Base-by-base conservation (phyloP, 2,329 filamentous ascomycete genomes). In the Stagonosporopsis tanaceti region DNA sequence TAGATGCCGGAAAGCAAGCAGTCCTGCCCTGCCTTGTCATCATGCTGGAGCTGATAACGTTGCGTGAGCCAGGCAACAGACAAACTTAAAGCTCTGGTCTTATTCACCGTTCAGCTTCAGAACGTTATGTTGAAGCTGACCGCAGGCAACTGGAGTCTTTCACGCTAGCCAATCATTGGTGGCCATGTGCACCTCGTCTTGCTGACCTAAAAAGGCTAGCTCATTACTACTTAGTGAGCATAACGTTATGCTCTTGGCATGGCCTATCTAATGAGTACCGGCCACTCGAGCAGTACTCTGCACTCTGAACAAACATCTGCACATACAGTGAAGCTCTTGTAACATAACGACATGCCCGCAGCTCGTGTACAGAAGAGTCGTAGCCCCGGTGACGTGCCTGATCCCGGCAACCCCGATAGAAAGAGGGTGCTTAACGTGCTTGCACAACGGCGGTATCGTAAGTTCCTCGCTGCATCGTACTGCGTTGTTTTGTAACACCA, bases 401-500 rank as follows among this genome's bases (percentile, higher is more conserved):
- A 59, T 6, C 41, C 44, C 14, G 70, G 71, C 4, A 59, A 72
- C 56, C 71, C 71, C 4, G 71, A 74, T 41, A 60, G 71, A 32
- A 72, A 72, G 57, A 60, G 71, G 39, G 64, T 72, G 40, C 55
- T 74, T 4, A 74, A 72, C 55, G 68, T 74, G 0, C 47, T 74
- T 6, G 71, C 70, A 4, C 71, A 74, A 45, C 63, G 71, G 37
- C 61, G 71, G 64, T 74, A 74, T 47, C 66, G 69, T 72, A 59
- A 34, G 69, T 57, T 0, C 7, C 24, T 12, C 9, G 6, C 28
- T 28, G 25, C 41, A 12, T 38, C 12, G 27, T n/a, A 1, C 2
- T 20, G 12, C 17, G n/a, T 15, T 12, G 4, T 8, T 8, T 30
- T 6, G 6, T 34, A 47, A 53, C 28, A 25, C 20, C 8, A 6